A percentile compares a stretch with the other conserved stretches of the same genome.
Evolutionary conservation across 1,284 basidiomycete species (phyloP).

Genomic region (Bondarzewia mesenterica): DNA sequence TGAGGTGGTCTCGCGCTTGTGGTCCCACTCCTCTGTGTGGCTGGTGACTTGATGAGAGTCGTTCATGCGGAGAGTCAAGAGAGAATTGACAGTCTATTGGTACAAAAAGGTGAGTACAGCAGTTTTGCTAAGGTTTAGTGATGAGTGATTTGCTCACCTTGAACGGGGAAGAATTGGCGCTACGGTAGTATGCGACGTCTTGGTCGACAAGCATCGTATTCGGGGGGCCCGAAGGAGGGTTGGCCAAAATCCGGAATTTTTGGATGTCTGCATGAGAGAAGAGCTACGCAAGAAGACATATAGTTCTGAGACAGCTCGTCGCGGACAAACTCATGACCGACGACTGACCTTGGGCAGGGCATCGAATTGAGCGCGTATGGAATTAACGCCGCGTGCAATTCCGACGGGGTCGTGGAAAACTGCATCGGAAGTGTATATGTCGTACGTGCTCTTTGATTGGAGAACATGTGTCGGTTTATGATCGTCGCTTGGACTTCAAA

Average conservation of each 20-base stretch:
- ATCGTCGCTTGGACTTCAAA: background rate
- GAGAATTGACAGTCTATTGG: constrained; percentile 33
- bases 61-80: constrained; percentile 36
- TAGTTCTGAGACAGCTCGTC: background rate
- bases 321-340: background rate
- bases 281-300: constrained; percentile 20
- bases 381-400: constrained; percentile 33
- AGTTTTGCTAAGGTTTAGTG: background rate
- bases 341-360: constrained; percentile 34
- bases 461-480: no score
- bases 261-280: constrained; percentile 36
- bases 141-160: constrained; percentile 24
- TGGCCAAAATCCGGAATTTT: constrained; percentile 35
- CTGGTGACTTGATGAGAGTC: constrained; percentile 28
- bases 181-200: constrained; percentile 39
- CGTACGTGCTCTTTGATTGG: constrained; percentile 33
- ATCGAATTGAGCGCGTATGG: constrained; percentile 39
- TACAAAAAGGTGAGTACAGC: background rate
- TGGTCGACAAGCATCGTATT: constrained; percentile 39
- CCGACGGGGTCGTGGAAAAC: constrained; percentile 44
- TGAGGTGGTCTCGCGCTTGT: constrained; percentile 29
- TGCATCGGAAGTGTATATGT: constrained; percentile 34
- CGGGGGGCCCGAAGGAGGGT: constrained; percentile 28
- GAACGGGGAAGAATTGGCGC: constrained; percentile 29
- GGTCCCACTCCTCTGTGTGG: constrained; percentile 44